A percentile compares a stretch with the other conserved stretches of the same genome.
Evolutionary conservation across 495 filamentous ascomycete species (phyloP).

Genomic region (Lophiotrema nucula): DNA sequence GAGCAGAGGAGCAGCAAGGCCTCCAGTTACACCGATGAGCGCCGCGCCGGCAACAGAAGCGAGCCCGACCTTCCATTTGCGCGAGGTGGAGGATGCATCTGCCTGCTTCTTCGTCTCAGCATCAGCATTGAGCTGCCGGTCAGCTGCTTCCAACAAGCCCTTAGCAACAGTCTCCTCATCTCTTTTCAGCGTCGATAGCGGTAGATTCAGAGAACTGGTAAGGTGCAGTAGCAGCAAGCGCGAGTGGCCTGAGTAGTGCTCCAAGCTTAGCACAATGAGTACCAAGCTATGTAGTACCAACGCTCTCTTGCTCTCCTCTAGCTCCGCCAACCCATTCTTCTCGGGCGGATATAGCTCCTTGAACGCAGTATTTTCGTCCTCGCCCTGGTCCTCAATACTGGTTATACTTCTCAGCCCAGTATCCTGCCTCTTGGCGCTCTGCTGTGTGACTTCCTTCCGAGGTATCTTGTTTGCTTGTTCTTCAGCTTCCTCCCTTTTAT

Average conservation of each 20-base stretch:
- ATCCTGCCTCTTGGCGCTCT: slow-evolving; percentile 9
- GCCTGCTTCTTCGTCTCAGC: slow-evolving; percentile 64
- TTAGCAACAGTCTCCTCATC: slow-evolving; percentile 56
- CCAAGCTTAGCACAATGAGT: slow-evolving; percentile 42
- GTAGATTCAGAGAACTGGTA: slow-evolving; percentile 37
- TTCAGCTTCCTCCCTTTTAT: slow-evolving; percentile 50
- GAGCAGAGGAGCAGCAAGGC: slow-evolving; percentile 76
- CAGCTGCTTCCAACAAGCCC: slow-evolving; percentile 69
- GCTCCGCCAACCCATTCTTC: slow-evolving; percentile 28
- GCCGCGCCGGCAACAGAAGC: slow-evolving; percentile 77
- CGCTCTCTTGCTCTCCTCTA: slow-evolving; percentile 35
- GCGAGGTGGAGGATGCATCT: slow-evolving; percentile 62
- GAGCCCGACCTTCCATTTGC: slow-evolving; percentile 79
- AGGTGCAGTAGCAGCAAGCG: slow-evolving; percentile 41
- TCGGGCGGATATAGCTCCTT: slow-evolving; percentile 39
- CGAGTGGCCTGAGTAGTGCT: slow-evolving; percentile 44
- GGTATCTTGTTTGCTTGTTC: slow-evolving; percentile 28
- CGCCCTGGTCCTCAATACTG: slow-evolving; percentile 27
- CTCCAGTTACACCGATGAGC: slow-evolving; percentile 77
- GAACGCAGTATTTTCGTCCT: slow-evolving; percentile 31
- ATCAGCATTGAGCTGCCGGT: slow-evolving; percentile 59
- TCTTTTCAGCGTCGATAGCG: slow-evolving; percentile 34
- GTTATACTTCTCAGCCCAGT: slow-evolving; percentile 17
- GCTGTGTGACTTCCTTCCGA: slow-evolving; percentile 11
- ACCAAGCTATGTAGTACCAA: slow-evolving; percentile 42